Base-by-base conservation (phyloP, 2,329 filamentous ascomycete genomes). In the Sarocladiaceae sp. region DNA sequence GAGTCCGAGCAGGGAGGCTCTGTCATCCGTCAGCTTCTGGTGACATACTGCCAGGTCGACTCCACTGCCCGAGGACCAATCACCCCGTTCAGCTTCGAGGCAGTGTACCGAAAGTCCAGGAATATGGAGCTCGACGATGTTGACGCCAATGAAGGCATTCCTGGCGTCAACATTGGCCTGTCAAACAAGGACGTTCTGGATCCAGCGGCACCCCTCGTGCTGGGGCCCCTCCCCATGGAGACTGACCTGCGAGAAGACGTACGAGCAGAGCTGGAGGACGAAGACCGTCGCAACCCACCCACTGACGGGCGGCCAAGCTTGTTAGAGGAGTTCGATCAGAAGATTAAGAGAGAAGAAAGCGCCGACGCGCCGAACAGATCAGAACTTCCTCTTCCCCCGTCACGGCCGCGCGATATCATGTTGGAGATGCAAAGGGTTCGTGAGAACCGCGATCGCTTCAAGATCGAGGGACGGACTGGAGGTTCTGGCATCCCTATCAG, bases 371-470 rank as follows among this genome's bases (percentile, higher is more conserved):
- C 90, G 2, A 83, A 72, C 39, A 79, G 90, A 33, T 74, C 83
- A 13, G 84, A 90, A 19, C 77, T 97, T 18, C 91, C 93, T 2
- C 79, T 94, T 18, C 93, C 93, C 1, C 85, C 89, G 4, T 94
- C 91, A 0, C 79, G 89, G 15, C 88, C 89, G 3, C 78, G 90
- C 49, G 93, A 98, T 55, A 89, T 98, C 6, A 80, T 88, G 21
- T 87, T 96, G 69, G 93, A 97, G 63, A 89, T 97, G 55, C 88
- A 93, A 58, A 93, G 91, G 60, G 81, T 97, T 9, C 87, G 88
- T 51, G 93, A 98, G 63, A 88, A 95, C 57, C 82, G 93, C 18
- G 91, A 97, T 57, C 79, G 91, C 15, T 95, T 96, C 62, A 85
- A 81, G 58, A 91, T 97, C 46, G 87, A 95, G 48, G 80, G 83